A percentile compares a stretch with the other conserved stretches of the same genome.
Evolutionary conservation across 192 early-diverging fungal genomes (phyloP).

Genomic region (Entomortierella chlamydospora): DNA sequence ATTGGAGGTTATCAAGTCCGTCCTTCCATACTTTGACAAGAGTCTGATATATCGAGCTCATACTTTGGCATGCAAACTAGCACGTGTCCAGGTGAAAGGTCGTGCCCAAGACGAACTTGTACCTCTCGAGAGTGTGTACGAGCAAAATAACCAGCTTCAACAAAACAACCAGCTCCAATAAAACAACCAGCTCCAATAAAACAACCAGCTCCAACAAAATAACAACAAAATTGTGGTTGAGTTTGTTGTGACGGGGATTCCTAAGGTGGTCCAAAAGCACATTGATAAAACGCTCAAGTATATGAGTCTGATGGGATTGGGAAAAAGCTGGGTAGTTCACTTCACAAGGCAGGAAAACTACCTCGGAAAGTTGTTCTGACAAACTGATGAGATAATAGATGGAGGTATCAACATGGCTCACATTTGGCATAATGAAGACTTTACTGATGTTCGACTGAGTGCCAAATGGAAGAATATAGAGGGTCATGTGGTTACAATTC

Average conservation of each 20-base stretch:
- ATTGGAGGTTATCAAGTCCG: slow-evolving; percentile 26
- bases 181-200: slow-evolving; percentile 25
- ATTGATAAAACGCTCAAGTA: slow-evolving; percentile 23
- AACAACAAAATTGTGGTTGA: slow-evolving; percentile 19
- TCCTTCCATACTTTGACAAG: slow-evolving; percentile 35
- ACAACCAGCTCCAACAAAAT: slow-evolving; percentile 17
- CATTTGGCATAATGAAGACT: slow-evolving; percentile 7
- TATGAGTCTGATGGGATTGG: slow-evolving; percentile 13
- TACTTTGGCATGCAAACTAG: neutral
- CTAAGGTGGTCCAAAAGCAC: slow-evolving; percentile 10
- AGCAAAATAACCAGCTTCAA: no score
- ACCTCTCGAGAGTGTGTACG: no score
- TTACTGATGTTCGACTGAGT: slow-evolving; percentile 33
- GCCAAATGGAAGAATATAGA: slow-evolving; percentile 16
- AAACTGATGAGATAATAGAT: slow-evolving; percentile 5
- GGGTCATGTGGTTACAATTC: slow-evolving; percentile 8
- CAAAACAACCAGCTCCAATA: no score
- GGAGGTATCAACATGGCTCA: slow-evolving; percentile 1
- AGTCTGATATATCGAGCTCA: slow-evolving; percentile 3
- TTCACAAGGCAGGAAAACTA: slow-evolving; percentile 37
- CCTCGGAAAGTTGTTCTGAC: slow-evolving; percentile 19
- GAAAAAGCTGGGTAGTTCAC: slow-evolving; percentile 29
- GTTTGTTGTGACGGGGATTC: slow-evolving; percentile 31
- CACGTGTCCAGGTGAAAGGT: slow-evolving; percentile 1
- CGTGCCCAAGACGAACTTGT: no score